These are phyloP conservation scores for Pseudogymnoascus sp. DNA, from an alignment of 2,329 filamentous ascomycete species.

Conservation along the genomic window DNA sequence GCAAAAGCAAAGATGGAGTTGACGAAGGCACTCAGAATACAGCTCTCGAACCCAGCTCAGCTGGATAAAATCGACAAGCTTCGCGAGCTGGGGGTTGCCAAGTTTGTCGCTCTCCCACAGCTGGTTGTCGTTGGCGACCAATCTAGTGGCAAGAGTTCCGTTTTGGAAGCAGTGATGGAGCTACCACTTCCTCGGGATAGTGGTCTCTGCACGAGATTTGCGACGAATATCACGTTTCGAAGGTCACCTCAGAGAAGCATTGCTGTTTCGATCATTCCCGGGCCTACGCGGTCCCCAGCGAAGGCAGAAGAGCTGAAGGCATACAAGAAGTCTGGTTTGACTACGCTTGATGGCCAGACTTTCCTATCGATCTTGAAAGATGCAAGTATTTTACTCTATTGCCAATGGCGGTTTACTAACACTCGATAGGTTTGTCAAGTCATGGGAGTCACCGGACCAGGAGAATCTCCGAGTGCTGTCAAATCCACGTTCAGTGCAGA, in stretches of 20 bases:
- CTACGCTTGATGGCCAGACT: neutral
- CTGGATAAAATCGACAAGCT: constrained; percentile 19
- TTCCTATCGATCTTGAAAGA: constrained; percentile 14
- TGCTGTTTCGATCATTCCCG: constrained; percentile 14
- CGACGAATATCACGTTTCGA: constrained; percentile 34
- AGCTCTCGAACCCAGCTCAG: constrained; percentile 1
- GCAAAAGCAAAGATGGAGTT: neutral
- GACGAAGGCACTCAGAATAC: neutral
- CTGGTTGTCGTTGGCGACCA: constrained; percentile 35
- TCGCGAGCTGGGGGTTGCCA: constrained; percentile 14
- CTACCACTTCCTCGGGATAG: constrained; percentile 33
- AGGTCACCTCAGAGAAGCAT: constrained; percentile 25
- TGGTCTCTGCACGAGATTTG: constrained; percentile 37
- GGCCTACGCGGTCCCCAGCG: neutral
- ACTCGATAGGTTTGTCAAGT: constrained; percentile 9
- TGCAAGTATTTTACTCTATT: constrained; percentile 8
- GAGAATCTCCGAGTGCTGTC: neutral
- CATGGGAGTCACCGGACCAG: constrained; percentile 15
- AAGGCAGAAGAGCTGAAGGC: neutral
- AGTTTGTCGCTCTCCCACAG: constrained; percentile 19
- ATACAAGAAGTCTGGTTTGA: constrained; percentile 10
- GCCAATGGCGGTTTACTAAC: neutral
- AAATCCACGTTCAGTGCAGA: constrained; percentile 17
- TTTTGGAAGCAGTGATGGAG: constrained; percentile 29
- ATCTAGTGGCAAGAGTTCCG: constrained; percentile 31